Percentiles rank a stretch among this genome's conserved stretches.
These are phyloP conservation scores for Onygenales sp. DNA, from an alignment of 2,329 filamentous ascomycete species.

Conservation along the genomic window DNA sequence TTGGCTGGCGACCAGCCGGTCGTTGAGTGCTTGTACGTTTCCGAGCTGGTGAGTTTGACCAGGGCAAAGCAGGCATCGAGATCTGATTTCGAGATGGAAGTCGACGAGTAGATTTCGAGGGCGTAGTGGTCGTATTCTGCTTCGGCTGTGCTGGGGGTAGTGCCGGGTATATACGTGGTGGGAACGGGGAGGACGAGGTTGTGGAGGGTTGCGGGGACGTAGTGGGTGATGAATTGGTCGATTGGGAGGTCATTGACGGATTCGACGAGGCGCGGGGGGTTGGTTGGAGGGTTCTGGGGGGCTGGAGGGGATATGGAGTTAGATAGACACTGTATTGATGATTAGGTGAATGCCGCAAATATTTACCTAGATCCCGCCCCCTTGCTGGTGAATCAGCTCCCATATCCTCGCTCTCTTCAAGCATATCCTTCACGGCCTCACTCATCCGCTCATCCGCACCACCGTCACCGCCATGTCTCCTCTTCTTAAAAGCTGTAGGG, in stretches of 20 bases:
- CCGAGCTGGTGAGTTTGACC: slow-evolving; percentile 44
- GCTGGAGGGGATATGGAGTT: neutral
- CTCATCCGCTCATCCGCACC: no score
- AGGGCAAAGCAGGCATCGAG: slow-evolving; percentile 44
- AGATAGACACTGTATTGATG: neutral
- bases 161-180: slow-evolving; percentile 7
- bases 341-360: neutral
- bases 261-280: slow-evolving; percentile 28
- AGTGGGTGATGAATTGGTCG: slow-evolving; percentile 28
- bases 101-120: slow-evolving; percentile 25
- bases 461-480: no score
- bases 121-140: slow-evolving; percentile 8
- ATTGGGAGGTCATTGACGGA: slow-evolving; percentile 32
- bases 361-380: no score
- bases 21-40: slow-evolving; percentile 43
- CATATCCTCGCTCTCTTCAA: no score
- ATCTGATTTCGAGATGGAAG: slow-evolving; percentile 28
- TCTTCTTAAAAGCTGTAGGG: no score
- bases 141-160: neutral
- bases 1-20: slow-evolving; percentile 45
- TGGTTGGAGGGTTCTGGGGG: neutral
- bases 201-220: slow-evolving; percentile 17
- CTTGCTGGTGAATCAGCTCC: no score
- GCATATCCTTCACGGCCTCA: no score
- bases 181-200: slow-evolving; percentile 8